Evolutionary conservation across 2,329 filamentous ascomycete genomes (phyloP), one percentile per base, ranked within the genome.

Genomic region (Chrysoporthe puriensis): DNA sequence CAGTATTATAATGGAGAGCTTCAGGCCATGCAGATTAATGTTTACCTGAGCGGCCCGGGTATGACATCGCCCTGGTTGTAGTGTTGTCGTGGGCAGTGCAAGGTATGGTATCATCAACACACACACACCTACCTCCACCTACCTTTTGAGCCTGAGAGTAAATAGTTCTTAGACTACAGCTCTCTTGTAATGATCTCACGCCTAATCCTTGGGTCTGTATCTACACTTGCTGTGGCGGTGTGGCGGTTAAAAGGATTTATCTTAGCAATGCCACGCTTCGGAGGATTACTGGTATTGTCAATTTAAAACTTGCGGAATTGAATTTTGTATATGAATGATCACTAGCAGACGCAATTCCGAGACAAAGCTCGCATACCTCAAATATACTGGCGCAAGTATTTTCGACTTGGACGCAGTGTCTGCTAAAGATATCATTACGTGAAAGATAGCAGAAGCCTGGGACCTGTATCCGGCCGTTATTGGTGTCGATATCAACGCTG

Each of bases 341-440:
- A 80, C 81, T 0, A 81, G 80, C 0, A 80, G 79, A 0, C 79
- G 80, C 4, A 75, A 78, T 21, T 76, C 77, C 0, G 75, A 77
- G 3, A 70, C 60, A 9, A 77, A 71, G n/a, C 74, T 79, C 3
- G 64, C 73, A 43, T 73, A 80, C n/a, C 78, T 83, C 46, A 73
- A 77, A 61, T 73, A 75, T 18, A 77, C 75, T 5, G 76, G 72
- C 58, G 74, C 75, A 0, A 71, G 71, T 43, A 76, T 77, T 32
- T 57, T 77, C 1, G 73, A 77, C 32, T 72, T 78, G 1, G 73
- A 76, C n/a, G 74, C 77, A 2, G 66, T 75, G 0, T 43, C 65
- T 0, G 63, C 75, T 1, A 63, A 70, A 21, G 65, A 68, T 1
- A 63, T 65, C 3, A 75, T 76, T 32, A 54, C 65, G 1, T 57